Evolutionary conservation across 208 protist genomes (phyloP), one percentile per base, ranked within the genome.

Genomic region (Wallacemonas rigidus): DNA sequence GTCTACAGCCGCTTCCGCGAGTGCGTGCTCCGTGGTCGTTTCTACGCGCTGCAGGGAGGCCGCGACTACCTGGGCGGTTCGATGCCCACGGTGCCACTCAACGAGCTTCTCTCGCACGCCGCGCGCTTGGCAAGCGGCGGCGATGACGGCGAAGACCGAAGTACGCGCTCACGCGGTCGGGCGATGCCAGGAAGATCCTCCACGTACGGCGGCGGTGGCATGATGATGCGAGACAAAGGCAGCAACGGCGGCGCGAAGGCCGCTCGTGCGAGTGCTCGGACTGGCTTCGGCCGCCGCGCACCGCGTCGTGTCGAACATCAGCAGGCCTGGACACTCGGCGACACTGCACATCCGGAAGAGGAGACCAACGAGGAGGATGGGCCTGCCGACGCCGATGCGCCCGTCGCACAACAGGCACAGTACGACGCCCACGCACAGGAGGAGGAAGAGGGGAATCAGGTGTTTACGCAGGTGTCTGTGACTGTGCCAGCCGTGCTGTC

Each of bases 41-140:
- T 92, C 67, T 93, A 81, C 62, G 6, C 57, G 11, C 26, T 96
- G 12, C 15, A 69, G n/a, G 85, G 87, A 9, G 79, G 75, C 0
- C 82, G 83, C n/a, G 57, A 77, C 47, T 85, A 81, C 55, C 75
- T 95, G 77, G 88, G 88, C 2, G 88, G 88, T 8, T 88, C 83
- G 36, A 50, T 41, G 45, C 81, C 91, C 0, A 73, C 67, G 40
- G 81, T 93, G 2, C 88, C 91, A 1, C 40, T 84, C 3, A 72
- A 81, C 14, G 65, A 81, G 35, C 9, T 96, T 38, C 77, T 92
- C 58, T 84, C 77, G 47, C 35, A 26, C 2, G 71, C 76, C 0
- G 84, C 86, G 15, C 65, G 80, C 9, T 2, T 38, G 3, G 47
- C 45, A 15, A 47, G 15, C 55, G 64, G 12, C 44, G 43, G 56